These are phyloP conservation scores for Geoglossum glabrum DNA, from an alignment of 495 filamentous ascomycete genomes.

Conservation along the genomic window DNA sequence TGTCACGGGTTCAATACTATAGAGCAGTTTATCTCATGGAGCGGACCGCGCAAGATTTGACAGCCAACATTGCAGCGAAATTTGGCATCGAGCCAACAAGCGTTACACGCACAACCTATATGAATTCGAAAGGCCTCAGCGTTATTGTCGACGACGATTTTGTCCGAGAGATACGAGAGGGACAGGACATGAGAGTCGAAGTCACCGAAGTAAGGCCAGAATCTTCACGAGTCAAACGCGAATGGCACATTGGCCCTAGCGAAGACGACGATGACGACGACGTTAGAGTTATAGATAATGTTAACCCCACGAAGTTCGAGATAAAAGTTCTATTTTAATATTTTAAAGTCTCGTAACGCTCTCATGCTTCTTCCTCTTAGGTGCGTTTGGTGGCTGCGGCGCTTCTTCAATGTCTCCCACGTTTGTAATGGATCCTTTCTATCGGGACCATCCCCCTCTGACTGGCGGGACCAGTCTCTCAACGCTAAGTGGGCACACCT, in stretches of 20 bases:
- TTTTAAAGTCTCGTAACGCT: not conserved
- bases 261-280: constrained; percentile 23
- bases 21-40: constrained; percentile 71
- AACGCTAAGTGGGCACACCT: not conserved
- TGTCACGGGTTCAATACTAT: constrained; percentile 44
- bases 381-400: not conserved
- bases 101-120: constrained; percentile 47
- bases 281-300: constrained; percentile 13
- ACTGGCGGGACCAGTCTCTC: not conserved
- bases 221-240: constrained; percentile 13
- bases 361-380: no score
- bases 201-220: constrained; percentile 25
- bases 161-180: constrained; percentile 67
- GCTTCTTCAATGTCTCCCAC: not conserved
- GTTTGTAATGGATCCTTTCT: not conserved
- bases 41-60: constrained; percentile 51
- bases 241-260: constrained; percentile 21
- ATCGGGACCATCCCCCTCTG: not conserved
- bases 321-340: constrained; percentile 20
- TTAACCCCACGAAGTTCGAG: constrained; percentile 19
- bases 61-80: constrained; percentile 49
- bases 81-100: constrained; percentile 51
- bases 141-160: constrained; percentile 85
- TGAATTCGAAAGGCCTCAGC: constrained; percentile 51
- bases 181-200: constrained; percentile 69